phyloP scores from a whole-genome alignment of 2,329 filamentous ascomycete genomes.

The Cladosporium sp. region DNA sequence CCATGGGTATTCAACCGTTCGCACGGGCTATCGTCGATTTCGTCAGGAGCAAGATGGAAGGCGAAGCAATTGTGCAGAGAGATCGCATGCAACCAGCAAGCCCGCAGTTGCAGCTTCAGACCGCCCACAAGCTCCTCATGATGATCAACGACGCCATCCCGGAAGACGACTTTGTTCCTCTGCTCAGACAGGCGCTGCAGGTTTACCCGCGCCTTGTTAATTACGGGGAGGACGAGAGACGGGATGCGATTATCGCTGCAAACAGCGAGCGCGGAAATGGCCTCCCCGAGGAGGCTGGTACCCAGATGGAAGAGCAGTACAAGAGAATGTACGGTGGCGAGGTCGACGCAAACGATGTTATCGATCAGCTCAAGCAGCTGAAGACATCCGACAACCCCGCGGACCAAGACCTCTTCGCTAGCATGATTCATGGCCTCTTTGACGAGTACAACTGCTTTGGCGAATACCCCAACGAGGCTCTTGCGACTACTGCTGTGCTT shows the following conservation, averaged over 20 bases:
- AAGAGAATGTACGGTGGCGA: slow-evolving; percentile 97
- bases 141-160: slow-evolving; percentile 61
- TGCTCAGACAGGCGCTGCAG: slow-evolving; percentile 85
- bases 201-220: slow-evolving; percentile 94
- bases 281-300: slow-evolving; percentile 73
- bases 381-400: slow-evolving; percentile 79
- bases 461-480: slow-evolving; percentile 91
- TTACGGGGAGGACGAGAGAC: slow-evolving; percentile 72
- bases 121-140: slow-evolving; percentile 73
- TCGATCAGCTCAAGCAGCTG: slow-evolving; percentile 78
- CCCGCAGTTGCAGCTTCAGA: slow-evolving; percentile 56
- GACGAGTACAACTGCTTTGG: slow-evolving; percentile 96
- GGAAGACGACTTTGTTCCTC: slow-evolving; percentile 68
- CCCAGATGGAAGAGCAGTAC: slow-evolving; percentile 95
- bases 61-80: slow-evolving; percentile 72
- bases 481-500: slow-evolving; percentile 91
- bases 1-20: slow-evolving; percentile 49
- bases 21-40: slow-evolving; percentile 73
- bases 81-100: slow-evolving; percentile 32
- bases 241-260: slow-evolving; percentile 83
- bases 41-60: slow-evolving; percentile 75
- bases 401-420: slow-evolving; percentile 93
- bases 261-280: slow-evolving; percentile 80
- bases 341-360: slow-evolving; percentile 78
- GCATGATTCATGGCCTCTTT: slow-evolving; percentile 97